Evolutionary conservation across 148 eudicot genomes (phyloP), one percentile per base, ranked within the genome.

Genomic region (Linanthus parryae): DNA sequence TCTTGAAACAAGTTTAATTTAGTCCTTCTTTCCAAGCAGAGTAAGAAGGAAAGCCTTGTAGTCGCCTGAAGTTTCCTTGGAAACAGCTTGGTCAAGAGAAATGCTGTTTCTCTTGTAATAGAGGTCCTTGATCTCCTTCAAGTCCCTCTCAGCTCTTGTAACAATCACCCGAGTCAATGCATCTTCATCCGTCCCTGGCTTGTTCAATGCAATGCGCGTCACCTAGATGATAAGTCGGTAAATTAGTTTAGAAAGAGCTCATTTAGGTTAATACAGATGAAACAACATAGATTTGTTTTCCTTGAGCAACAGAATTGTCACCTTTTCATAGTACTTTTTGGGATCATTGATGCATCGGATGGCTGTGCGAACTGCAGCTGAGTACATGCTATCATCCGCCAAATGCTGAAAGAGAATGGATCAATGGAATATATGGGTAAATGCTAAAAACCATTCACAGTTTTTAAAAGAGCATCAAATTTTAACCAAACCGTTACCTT

Each of bases 31-130:
- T 7, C 98, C 98, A 1, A 92, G 70, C 56, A 92, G 47, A 46
- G 98, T 56, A 2, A 87, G 85, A 65, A 92, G 77, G 67, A 92
- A 84, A 7, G 56, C 41, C 72, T 82, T 69, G 71, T 92, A 87
- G 61, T 92, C 76, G 8, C 98, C 85, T 6, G 58, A 68, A 49
- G 81, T 73, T 17, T 77, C 80, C 73, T 79, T 79, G 2, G 68
- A 59, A 45, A 84, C 65, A 5, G 74, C 81, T 2, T 77, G 77
- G 4, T 87, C 90, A 8, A 88, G 76, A 34, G 78, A 11, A 51
- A 70, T 75, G 54, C 84, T 84, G 79, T 88, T 85, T 44, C 94
- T 69, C 79, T 81, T 70, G 70, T 72, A 65, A 54, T 79, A 88
- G 12, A 66, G 70, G 3, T 79, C 88, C 66, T 68, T 78, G 40